Evolutionary conservation across 2,329 filamentous ascomycete genomes (phyloP).

Genomic region (Alternaria alternata): DNA sequence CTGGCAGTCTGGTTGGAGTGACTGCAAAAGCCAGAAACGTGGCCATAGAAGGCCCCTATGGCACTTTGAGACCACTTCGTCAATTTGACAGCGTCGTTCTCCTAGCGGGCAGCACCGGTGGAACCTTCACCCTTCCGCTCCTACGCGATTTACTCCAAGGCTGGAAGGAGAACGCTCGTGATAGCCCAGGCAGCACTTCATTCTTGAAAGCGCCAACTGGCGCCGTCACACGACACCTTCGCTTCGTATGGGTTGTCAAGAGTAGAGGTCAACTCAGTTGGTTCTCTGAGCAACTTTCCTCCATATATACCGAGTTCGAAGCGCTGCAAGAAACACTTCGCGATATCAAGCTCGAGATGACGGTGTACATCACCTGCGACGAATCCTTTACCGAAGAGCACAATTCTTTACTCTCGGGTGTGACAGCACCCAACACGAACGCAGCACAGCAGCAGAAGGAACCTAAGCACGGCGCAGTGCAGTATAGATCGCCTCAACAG

Average conservation of each 20-base stretch:
- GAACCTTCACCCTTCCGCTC: conserved; percentile 65
- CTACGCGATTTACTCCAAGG: conserved; percentile 64
- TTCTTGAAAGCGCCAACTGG: conserved; percentile 32
- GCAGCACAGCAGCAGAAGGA: neutral
- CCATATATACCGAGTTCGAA: conserved; percentile 55
- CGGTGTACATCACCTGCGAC: conserved; percentile 65
- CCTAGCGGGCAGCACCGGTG: conserved; percentile 67
- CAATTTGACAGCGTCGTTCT: conserved; percentile 70
- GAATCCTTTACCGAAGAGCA: conserved; percentile 56
- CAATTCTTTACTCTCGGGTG: conserved; percentile 37
- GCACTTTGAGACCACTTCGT: conserved; percentile 59
- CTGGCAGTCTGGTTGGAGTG: conserved; percentile 21
- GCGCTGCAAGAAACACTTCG: conserved; percentile 46
- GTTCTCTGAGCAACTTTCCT: conserved; percentile 61
- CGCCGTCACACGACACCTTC: conserved; percentile 59
- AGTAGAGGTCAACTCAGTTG: conserved; percentile 61
- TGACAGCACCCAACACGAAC: conserved; percentile 29
- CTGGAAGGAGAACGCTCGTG: conserved; percentile 49
- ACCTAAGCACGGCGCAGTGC: conserved; percentile 26
- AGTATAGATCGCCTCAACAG: conserved; percentile 24
- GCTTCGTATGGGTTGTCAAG: conserved; percentile 68
- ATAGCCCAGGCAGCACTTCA: conserved; percentile 10
- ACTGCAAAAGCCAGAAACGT: conserved; percentile 47
- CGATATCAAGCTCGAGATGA: conserved; percentile 59
- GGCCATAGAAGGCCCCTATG: conserved; percentile 64